Evolutionary conservation across 768 basidiomycete species (phyloP), one percentile per base, ranked within the genome.

Genomic region (Coprinellus aureogranulatus): DNA sequence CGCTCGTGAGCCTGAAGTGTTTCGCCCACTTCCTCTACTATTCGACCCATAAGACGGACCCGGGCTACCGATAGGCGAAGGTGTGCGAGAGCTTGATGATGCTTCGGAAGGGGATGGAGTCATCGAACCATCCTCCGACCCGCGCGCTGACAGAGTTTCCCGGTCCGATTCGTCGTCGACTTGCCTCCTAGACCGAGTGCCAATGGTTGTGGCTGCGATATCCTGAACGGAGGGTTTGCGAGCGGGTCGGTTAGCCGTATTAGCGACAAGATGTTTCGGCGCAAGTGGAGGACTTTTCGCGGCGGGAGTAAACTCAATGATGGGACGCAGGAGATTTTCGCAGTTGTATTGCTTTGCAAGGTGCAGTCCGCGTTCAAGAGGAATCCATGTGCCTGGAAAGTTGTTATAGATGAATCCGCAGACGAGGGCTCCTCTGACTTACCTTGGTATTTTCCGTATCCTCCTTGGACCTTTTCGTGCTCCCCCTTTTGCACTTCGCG

Each of bases 371-470:
- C 94, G 82, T 50, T 96, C 93, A 57, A 96, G 85, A 22, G 97
- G 97, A 61, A 99, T 94, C 97, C 97, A 99, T 23, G 97, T 99
- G 14, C 97, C 97, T 98, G 65, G 30, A 26, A 30, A 48, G 60
- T 34, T 55, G 57, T 62, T 60, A 60, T 65, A 37, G 53, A 53
- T 47, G 46, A 31, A 52, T 44, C 30, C 53, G 64, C 54, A 53
- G 64, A 55, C 44, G 26, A 39, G 31, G 22, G 58, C 45, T 61
- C n/a, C n/a, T n/a, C 57, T 44, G 51, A 66, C 82, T 61, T 51
- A 95, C 97, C 97, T 81, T 99, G 97, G 70, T 98, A 98, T 75
- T 99, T 99, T 64, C 97, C 97, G 72, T 98, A 99, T 2, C 97
- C 97, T 23, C 97, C 97, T 72, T 99, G 97, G 0, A 99, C 95